Conservation (phyloP, 176 grass and related monocot species). For the Aegilops longissima region DNA sequence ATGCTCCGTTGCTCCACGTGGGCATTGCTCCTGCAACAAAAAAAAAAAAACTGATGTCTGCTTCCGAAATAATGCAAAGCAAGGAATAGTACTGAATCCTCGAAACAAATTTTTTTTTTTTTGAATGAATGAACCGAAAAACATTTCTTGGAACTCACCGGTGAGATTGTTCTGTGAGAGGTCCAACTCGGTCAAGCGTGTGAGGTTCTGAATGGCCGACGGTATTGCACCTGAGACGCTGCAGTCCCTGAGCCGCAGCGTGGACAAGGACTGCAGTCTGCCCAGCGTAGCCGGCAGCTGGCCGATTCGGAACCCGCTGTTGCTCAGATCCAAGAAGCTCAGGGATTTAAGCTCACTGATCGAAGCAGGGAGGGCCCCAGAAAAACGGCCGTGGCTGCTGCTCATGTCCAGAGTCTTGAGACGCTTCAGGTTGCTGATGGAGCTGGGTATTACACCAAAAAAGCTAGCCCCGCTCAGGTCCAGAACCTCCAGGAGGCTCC, state of each 20-base stretch:
- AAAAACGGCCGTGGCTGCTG: neutral
- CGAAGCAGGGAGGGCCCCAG: neutral
- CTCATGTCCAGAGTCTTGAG: slow-evolving; percentile 8
- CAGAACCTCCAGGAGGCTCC: slow-evolving; percentile 37
- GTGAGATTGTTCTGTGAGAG: slow-evolving; percentile 33
- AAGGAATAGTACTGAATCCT: too few species aligned
- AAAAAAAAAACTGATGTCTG: neutral
- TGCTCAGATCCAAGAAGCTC: slow-evolving; percentile 30
- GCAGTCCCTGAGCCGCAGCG: neutral
- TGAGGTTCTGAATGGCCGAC: neutral
- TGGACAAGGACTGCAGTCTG: slow-evolving; percentile 20
- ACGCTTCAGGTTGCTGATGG: slow-evolving; percentile 37
- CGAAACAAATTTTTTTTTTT: neutral
- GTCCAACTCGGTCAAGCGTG: slow-evolving; percentile 1
- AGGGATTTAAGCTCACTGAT: slow-evolving; percentile 2
- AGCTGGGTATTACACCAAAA: slow-evolving; percentile 33
- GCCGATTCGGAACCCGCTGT: slow-evolving; percentile 12
- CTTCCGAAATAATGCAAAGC: neutral
- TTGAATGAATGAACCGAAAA: too few species aligned
- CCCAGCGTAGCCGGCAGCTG: slow-evolving; percentile 5
- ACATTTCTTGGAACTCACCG: neutral
- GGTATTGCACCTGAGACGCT: slow-evolving; percentile 25
- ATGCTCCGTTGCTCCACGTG: slow-evolving; percentile 15
- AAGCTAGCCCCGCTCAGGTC: slow-evolving; percentile 37
- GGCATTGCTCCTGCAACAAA: slow-evolving; percentile 36